Evolutionary conservation across 257 asterid species (phyloP).

Genomic region (Lycium barbarum): DNA sequence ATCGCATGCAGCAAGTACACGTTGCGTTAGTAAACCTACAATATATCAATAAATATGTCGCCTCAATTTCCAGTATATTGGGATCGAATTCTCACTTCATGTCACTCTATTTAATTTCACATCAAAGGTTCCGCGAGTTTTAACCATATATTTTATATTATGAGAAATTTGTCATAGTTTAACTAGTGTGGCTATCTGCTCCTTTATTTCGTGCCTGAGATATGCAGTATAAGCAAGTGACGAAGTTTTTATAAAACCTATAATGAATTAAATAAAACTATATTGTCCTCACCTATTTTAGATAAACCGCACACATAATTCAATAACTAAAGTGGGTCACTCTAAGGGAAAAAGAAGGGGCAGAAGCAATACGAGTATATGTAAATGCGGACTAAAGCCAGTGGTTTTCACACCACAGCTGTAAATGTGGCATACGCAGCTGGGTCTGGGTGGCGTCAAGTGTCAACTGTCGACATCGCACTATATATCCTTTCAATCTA

Average conservation of each 20-base stretch:
- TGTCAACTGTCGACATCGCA: slow-evolving; percentile 23
- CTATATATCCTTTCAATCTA: background rate
- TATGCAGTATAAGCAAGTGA: background rate
- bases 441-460: slow-evolving; percentile 27
- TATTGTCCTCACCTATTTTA: background rate
- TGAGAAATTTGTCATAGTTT: background rate
- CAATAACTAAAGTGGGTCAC: background rate
- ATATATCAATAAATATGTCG: too few relatives aligned
- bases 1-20: background rate
- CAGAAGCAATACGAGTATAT: background rate
- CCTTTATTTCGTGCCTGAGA: background rate
- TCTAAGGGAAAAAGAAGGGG: background rate
- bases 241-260: background rate
- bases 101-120: too few relatives aligned
- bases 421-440: slow-evolving; percentile 28
- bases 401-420: slow-evolving; percentile 14
- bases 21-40: background rate
- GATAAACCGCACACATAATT: background rate
- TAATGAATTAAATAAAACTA: background rate
- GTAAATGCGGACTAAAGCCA: background rate
- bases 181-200: background rate
- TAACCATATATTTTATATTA: background rate
- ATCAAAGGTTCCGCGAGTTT: too few relatives aligned
- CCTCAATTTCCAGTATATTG: too few relatives aligned
- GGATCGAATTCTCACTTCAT: too few relatives aligned